Evolutionary conservation across 306 rosid genomes (phyloP), one percentile per base, ranked within the genome.

Genomic region (Lupinus albus): DNA sequence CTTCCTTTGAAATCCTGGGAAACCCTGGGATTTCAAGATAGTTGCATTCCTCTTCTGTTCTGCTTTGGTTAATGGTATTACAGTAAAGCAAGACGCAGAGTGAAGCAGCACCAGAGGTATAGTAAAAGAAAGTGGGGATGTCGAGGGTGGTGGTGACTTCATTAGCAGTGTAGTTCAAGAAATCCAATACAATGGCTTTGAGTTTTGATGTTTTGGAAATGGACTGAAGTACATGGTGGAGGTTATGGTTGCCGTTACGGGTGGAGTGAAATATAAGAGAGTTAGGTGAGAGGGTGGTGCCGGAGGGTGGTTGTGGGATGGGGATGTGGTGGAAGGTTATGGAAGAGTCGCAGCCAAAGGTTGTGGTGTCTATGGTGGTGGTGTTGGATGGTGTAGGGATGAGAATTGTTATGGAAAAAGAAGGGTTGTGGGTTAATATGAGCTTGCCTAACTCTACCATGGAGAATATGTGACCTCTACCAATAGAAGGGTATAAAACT

Each of bases 361-460:
- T 64, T 4, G 78, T 18, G 68, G 72, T 25, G 47, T 76, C 66
- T 0, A 61, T 18, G 12, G 72, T 17, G 2, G 71, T 80, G 52
- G 79, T 61, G 11, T 55, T 67, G 7, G 84, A 72, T 8, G 63
- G 76, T 1, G 75, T 73, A 47, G 75, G 48, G 55, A 80, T 21
- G 57, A 76, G 78, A 44, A 80, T n/a, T 44, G 64, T 74, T 16
- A 76, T 28, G 8, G 68, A 5, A 14, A 62, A 46, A 1, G 81
- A 80, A 76, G 78, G 78, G 4, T 53, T 44, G 46, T n/a, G 58
- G 9, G 67, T 17, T 0, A 76, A 61, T 16, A 80, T 65, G 67
- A 76, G 35, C 18, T 61, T 71, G 44, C 78, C 80, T 0, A 80
- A 47, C 72, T 80, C 81, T 7, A 71, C 75, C 75, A 80, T 76